Conservation (phyloP, 2,329 filamentous ascomycete species). For the Monosporascus sp. region DNA sequence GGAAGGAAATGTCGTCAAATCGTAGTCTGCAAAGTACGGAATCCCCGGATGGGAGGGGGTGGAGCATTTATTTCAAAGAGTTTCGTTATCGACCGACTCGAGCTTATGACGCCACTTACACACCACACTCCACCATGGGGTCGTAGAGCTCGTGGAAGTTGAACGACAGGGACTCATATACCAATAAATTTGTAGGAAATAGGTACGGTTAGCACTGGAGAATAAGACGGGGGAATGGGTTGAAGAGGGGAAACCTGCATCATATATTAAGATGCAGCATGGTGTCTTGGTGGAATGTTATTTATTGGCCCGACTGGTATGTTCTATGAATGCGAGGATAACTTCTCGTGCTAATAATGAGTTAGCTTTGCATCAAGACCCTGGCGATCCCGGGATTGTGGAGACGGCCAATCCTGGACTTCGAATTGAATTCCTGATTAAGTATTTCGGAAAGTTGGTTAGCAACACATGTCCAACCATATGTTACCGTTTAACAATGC, state of each 20-base stretch:
- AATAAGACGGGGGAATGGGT: not conserved
- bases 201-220: not conserved
- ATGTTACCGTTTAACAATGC: no score
- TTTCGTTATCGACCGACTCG: not conserved
- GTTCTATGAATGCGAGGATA: not conserved
- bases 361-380: slow-evolving; percentile 14
- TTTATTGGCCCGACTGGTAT: not conserved
- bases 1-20: no score
- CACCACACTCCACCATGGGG: not conserved
- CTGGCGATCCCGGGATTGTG: slow-evolving; percentile 10
- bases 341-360: not conserved
- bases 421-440: not conserved
- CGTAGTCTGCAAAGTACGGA: no score
- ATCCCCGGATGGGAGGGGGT: not conserved
- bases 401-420: slow-evolving; percentile 4
- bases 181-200: no score
- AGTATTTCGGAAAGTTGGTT: no score
- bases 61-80: not conserved
- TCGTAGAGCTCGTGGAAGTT: not conserved
- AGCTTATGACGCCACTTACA: not conserved
- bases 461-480: no score
- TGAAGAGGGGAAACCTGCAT: not conserved
- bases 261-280: not conserved
- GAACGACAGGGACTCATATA: not conserved
- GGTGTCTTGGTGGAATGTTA: not conserved